A percentile compares a stretch with the other conserved stretches of the same genome.
Evolutionary conservation across 495 filamentous ascomycete species (phyloP).

Genomic region (Aspergillus cristatus): DNA sequence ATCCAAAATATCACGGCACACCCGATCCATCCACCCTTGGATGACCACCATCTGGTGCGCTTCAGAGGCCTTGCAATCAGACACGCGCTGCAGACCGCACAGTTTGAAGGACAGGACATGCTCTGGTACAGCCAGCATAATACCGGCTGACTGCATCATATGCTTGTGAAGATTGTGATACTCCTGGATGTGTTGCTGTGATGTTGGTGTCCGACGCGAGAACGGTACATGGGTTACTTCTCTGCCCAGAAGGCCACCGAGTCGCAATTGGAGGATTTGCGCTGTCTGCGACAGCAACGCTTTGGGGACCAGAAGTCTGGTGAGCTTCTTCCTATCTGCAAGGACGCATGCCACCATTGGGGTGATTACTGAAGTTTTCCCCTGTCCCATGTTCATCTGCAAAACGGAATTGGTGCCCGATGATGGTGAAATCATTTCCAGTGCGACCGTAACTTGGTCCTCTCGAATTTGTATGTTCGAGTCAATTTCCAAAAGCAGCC

Average conservation of each 20-base stretch:
- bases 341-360: slow-evolving; percentile 50
- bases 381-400: slow-evolving; percentile 71
- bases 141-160: slow-evolving; percentile 37
- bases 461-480: slow-evolving; percentile 51
- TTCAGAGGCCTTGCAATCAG: slow-evolving; percentile 8
- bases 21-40: slow-evolving; percentile 32
- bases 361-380: slow-evolving; percentile 63
- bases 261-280: slow-evolving; percentile 44
- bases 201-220: slow-evolving; percentile 37
- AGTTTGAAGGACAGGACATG: slow-evolving; percentile 61
- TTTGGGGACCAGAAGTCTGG: slow-evolving; percentile 53
- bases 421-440: slow-evolving; percentile 44
- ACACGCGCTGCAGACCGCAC: slow-evolving; percentile 47
- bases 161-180: slow-evolving; percentile 27
- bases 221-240: slow-evolving; percentile 55
- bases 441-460: slow-evolving; percentile 50
- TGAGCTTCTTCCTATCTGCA: slow-evolving; percentile 42
- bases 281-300: slow-evolving; percentile 53
- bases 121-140: slow-evolving; percentile 57
- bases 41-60: slow-evolving; percentile 10
- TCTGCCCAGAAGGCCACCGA: slow-evolving; percentile 51
- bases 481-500: slow-evolving; percentile 55
- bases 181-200: background rate
- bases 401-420: slow-evolving; percentile 42
- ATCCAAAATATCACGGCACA: slow-evolving; percentile 49